Base-by-base conservation (phyloP, 192 early-diverging fungal species). In the Spinellus fusiger region DNA sequence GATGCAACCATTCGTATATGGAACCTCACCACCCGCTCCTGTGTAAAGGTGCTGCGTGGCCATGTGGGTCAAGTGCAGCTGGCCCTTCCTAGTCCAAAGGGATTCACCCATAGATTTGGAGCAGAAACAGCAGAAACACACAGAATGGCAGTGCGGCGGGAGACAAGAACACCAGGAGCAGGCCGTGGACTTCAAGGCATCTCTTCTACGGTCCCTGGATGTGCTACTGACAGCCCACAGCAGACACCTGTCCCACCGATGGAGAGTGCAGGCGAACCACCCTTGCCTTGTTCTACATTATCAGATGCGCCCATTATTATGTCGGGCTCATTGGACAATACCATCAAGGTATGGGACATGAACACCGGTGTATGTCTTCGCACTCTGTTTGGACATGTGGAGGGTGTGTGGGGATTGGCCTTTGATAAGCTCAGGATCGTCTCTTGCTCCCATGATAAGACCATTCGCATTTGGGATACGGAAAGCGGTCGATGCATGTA, bases 341-440 rank as follows among this genome's bases (percentile, higher is more conserved):
- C 84, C 1, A 81, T 98, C 64, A 90, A 90, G 48, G 78, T 96
- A 23, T 98, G 94, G 94, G 86, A 93, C 61, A 78, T 91, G 23
- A 80, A 85, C 49, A 85, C 86, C 4, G 94, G 92, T 12, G 64
- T 84, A 49, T 89, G 82, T 31, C 61, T 92, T 9, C 77, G 80
- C 37, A 89, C 88, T 5, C 66, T 94, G 33, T 91, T 90, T 79
- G 92, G 89, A 0, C 90, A 93, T 57, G 78, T 67, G 33, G 89
- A 93, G 55, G 90, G 89, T 31, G 84, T 93, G 4, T 91, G 89
- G 89, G 80, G 86, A 0, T 68, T 93, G 26, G 81, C 87, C 3
- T 84, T 86, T 69, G 89, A 93, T 68, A 84, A 84, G 50, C 66
- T 91, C 31, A 73, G 89, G 2, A 80, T 88, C 28, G 87, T 88